Conservation (phyloP, 306 rosid species). For the Abrus pulchellus region DNA sequence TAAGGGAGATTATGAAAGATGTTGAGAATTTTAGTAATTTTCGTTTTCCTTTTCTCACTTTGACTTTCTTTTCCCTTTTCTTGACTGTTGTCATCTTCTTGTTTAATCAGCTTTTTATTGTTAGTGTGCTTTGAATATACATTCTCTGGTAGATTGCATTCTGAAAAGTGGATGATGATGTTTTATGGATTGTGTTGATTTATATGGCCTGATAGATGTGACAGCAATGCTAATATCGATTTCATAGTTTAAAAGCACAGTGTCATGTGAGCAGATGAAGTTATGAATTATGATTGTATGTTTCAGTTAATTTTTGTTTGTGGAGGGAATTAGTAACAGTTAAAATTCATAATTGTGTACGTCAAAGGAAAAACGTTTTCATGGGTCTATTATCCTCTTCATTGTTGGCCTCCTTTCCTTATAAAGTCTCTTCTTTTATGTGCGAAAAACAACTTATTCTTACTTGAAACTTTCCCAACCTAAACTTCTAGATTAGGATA, state of each 20-base stretch:
- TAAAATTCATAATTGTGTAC: neutral
- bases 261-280: neutral
- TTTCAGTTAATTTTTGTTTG: neutral
- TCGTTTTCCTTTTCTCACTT: conserved; percentile 12
- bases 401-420: neutral
- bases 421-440: neutral
- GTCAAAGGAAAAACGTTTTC: neutral
- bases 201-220: neutral
- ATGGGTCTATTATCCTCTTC: neutral
- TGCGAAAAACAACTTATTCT: neutral
- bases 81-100: neutral
- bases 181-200: neutral
- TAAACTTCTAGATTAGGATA: neutral
- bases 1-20: conserved; percentile 57
- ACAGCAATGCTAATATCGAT: neutral
- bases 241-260: neutral
- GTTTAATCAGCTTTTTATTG: conserved; percentile 24
- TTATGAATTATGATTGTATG: neutral
- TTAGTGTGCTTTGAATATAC: neutral
- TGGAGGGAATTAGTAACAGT: neutral
- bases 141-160: neutral
- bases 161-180: conserved; percentile 18
- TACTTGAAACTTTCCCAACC: neutral
- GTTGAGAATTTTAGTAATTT: conserved; percentile 54
- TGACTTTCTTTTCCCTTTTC: neutral